Base-by-base conservation (phyloP, 2,329 filamentous ascomycete genomes). In the Neonectria ditissima region DNA sequence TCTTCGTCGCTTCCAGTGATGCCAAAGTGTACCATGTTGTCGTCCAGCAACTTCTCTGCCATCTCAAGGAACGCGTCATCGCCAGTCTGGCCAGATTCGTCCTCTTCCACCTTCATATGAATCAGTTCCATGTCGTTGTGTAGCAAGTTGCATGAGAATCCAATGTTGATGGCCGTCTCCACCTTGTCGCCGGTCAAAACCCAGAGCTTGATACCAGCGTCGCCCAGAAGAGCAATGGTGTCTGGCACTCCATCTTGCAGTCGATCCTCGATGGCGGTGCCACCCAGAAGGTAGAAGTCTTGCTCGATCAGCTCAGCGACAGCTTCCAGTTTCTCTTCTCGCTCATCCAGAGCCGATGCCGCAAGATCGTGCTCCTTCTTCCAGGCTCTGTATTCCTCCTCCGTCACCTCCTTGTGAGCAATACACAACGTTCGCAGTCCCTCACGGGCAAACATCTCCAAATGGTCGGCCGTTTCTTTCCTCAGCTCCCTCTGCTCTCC, bases 81-180 rank as follows among this genome's bases (percentile, higher is more conserved):
- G 0, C 77, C 65, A 0, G 80, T 80, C 22, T 81, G 73, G 16
- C 86, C 80, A 10, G 81, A 75, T 64, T 90, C 86, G 59, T 94
- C 91, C 68, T 97, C 93, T 1, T 92, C 87, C 30, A 96, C 86
- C 76, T 97, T 97, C 71, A 99, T 85, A 52, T 97, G 89, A 68
- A 99, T 92, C 65, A 99, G 83, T 71, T 99, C 96, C 96, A 99
- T 97, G 70, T 97, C 93, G 78, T 97, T 99, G 80, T 95, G 94
- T 59, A 99, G 87, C 32, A 99, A 85, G 73, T 99, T 99, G 83
- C 97, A 99, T 11, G 97, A 99, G 80, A 98, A 99, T 2, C 96
- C 96, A 76, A 99, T 99, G 81, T 99, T 99, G 88, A 99, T 99
- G 62, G 97, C 96, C 24, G 96, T 99, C 81, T 99, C 96, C 32